Evolutionary conservation across 2,329 filamentous ascomycete genomes (phyloP).

Genomic region (Ascochyta viciae-villosae): DNA sequence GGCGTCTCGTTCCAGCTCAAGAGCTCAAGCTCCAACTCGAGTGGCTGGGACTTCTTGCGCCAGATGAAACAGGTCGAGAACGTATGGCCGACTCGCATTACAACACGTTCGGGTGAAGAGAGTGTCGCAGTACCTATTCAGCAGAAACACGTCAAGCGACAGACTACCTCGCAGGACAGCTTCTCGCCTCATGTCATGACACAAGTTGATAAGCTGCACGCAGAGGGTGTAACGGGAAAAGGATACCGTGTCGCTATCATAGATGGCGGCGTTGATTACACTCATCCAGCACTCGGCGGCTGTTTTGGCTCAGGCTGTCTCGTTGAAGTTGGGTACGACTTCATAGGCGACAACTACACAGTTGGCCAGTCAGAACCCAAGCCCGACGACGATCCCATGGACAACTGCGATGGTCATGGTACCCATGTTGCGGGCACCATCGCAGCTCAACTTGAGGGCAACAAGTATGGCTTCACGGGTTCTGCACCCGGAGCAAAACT

Average conservation of each 20-base stretch:
- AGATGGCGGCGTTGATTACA: conserved; percentile 61
- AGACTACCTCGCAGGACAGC: conserved; percentile 3
- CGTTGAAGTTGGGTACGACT: conserved; percentile 64
- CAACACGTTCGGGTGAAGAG: conserved; percentile 4
- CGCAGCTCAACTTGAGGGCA: conserved; percentile 61
- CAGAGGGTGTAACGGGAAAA: conserved; percentile 55
- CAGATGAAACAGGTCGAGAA: neutral
- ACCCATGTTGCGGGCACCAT: conserved; percentile 64
- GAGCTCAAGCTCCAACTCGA: conserved; percentile 10
- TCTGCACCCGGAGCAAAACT: conserved; percentile 30
- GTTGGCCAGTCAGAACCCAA: too few relatives aligned
- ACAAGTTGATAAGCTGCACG: conserved; percentile 49
- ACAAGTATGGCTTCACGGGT: conserved; percentile 23
- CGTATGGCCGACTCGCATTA: conserved; percentile 19
- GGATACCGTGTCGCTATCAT: conserved; percentile 55
- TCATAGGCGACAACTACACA: conserved; percentile 61
- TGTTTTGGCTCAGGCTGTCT: conserved; percentile 68
- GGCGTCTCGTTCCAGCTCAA: conserved; percentile 26
- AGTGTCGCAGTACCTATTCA: neutral
- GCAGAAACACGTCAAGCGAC: conserved; percentile 16
- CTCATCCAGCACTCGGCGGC: conserved; percentile 68
- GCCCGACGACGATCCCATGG: too few relatives aligned
- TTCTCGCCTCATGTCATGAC: conserved; percentile 46
- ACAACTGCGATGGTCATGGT: conserved; percentile 61
- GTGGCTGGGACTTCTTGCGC: neutral